A percentile compares a stretch with the other conserved stretches of the same genome.
Conservation (phyloP, 2,329 filamentous ascomycete species). For the Calonectria leucothoes region DNA sequence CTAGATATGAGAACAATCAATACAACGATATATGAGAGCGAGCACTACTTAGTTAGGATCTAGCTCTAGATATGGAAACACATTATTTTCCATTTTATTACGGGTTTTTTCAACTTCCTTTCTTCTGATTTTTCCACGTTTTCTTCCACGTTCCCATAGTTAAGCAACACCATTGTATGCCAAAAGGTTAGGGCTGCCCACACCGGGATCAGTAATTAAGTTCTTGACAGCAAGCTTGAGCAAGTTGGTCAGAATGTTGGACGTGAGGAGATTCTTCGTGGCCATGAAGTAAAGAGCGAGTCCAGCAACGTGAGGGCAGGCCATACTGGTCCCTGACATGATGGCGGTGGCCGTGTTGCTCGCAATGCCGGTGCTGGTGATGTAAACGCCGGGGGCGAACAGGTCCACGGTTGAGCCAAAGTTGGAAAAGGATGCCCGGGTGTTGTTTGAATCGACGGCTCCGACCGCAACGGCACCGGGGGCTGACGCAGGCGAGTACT, state of each 20-base stretch:
- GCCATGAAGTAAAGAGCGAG: slow-evolving; percentile 63
- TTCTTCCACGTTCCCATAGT: background rate
- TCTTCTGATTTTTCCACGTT: background rate
- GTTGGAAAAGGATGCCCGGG: slow-evolving; percentile 13
- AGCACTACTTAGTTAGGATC: background rate
- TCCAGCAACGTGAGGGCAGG: slow-evolving; percentile 71
- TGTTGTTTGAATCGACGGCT: background rate
- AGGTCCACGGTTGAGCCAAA: slow-evolving; percentile 9
- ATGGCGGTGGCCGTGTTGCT: slow-evolving; percentile 5
- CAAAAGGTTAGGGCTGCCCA: background rate
- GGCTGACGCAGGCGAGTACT: slow-evolving; percentile 20
- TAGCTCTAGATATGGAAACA: background rate
- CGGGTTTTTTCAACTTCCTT: background rate
- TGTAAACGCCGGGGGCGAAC: slow-evolving; percentile 14
- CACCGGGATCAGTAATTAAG: background rate
- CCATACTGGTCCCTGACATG: slow-evolving; percentile 41
- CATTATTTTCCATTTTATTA: background rate
- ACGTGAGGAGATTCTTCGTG: background rate
- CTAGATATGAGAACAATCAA: background rate
- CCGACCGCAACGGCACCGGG: slow-evolving; percentile 14
- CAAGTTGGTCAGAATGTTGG: background rate
- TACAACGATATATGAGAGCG: background rate
- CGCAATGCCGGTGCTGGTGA: background rate
- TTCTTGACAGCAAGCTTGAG: background rate
- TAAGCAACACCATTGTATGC: background rate